Evolutionary conservation across 78 protist genomes (phyloP).

Genomic region (Bigelowiella natans): DNA sequence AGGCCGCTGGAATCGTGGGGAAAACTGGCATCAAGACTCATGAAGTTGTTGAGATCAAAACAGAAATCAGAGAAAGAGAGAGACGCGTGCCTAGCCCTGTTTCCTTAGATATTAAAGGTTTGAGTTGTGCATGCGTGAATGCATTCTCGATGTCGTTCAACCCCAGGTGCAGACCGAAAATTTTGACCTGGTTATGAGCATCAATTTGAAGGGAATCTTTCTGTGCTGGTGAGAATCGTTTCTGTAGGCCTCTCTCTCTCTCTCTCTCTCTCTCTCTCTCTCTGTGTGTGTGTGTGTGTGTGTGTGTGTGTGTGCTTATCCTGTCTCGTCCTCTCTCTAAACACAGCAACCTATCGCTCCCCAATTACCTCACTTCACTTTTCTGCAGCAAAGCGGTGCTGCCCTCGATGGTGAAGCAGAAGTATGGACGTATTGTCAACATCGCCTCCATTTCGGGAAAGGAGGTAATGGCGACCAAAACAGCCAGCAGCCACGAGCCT

Average conservation of each 20-base stretch:
- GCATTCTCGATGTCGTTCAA: not conserved
- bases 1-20: slow-evolving; percentile 16
- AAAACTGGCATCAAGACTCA: not conserved
- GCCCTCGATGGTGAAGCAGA: not conserved
- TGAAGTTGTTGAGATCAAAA: not conserved
- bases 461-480: too few relatives aligned
- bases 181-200: not conserved
- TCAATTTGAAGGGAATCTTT: slow-evolving; percentile 11
- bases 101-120: too few relatives aligned
- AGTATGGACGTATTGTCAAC: slow-evolving; percentile 21
- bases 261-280: not conserved
- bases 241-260: too few relatives aligned
- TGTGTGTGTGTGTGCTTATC: not conserved
- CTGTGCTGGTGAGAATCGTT: not conserved
- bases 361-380: not conserved
- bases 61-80: not conserved
- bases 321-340: not conserved
- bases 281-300: not conserved
- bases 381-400: slow-evolving; percentile 10
- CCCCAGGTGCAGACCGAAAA: not conserved
- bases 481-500: too few relatives aligned
- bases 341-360: not conserved
- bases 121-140: too few relatives aligned
- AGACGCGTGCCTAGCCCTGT: not conserved
- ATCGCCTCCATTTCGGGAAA: slow-evolving; percentile 27